Evolutionary conservation across 441 rosid species (phyloP).

Genomic region (Flueggea neowawraea): DNA sequence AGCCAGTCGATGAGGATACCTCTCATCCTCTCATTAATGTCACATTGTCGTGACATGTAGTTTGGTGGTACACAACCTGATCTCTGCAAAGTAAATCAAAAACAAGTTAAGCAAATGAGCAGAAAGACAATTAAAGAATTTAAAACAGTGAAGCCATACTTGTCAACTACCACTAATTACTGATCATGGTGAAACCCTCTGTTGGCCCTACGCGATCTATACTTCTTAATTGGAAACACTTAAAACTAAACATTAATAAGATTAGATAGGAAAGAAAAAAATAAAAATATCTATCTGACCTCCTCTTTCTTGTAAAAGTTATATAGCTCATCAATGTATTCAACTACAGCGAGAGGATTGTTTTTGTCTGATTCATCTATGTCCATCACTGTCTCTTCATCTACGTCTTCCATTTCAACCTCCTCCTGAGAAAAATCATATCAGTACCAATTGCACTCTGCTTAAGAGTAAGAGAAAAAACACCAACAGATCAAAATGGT

Average conservation of each 20-base stretch:
- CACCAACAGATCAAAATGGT: neutral
- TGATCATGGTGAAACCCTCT: no score
- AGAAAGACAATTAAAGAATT: neutral
- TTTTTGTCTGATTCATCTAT: conserved; percentile 68
- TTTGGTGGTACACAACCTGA: conserved; percentile 49
- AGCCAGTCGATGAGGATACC: conserved; percentile 95
- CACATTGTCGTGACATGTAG: conserved; percentile 74
- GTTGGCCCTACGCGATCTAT: no score
- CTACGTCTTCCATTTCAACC: conserved; percentile 88
- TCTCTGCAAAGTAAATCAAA: conserved; percentile 34
- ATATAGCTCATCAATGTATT: conserved; percentile 75
- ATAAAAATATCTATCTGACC: conserved; percentile 29
- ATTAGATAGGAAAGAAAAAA: no score
- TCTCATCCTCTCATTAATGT: conserved; percentile 91
- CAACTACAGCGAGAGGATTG: conserved; percentile 77
- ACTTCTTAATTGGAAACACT: no score
- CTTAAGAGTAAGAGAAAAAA: neutral
- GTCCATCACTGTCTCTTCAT: conserved; percentile 53
- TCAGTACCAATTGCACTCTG: neutral
- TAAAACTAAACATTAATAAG: no score
- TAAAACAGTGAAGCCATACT: no score
- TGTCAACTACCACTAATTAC: no score
- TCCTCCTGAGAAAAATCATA: conserved; percentile 48
- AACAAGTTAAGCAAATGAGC: neutral
- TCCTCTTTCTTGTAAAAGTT: conserved; percentile 55